Evolutionary conservation across 306 rosid genomes (phyloP).

Genomic region (Spatholobus suberectus): DNA sequence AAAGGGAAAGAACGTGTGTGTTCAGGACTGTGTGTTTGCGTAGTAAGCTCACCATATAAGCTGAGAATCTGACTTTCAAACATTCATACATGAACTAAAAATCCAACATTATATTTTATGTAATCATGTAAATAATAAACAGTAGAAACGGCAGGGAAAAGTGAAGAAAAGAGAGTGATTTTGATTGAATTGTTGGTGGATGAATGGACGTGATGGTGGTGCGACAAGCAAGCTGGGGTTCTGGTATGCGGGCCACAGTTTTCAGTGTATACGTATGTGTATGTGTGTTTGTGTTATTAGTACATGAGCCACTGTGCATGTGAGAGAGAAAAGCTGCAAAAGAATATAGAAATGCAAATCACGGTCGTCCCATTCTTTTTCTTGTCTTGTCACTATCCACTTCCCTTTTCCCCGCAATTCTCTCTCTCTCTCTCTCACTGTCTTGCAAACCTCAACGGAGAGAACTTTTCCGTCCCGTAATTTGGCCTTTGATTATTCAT

Average conservation of each 20-base stretch:
- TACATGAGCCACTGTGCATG: neutral
- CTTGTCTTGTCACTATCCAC: conserved; percentile 75
- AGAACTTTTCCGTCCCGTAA: conserved; percentile 42
- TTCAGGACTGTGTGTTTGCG: conserved; percentile 15
- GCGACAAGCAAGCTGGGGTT: conserved; percentile 53
- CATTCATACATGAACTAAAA: neutral
- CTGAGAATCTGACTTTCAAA: conserved; percentile 7
- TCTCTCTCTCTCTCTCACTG: conserved; percentile 42
- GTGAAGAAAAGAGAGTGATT: neutral
- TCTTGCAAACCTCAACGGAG: conserved; percentile 39
- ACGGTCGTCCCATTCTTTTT: conserved; percentile 73
- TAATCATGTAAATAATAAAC: neutral
- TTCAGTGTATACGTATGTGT: conserved; percentile 12
- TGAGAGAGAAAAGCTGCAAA: conserved; percentile 71
- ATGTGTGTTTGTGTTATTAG: neutral
- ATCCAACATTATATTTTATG: neutral
- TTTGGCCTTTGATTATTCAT: neutral
- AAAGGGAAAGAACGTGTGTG: conserved; percentile 12
- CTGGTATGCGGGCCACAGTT: conserved; percentile 53
- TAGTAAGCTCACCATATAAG: neutral
- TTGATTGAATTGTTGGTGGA: conserved; percentile 32
- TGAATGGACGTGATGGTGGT: conserved; percentile 36
- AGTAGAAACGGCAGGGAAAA: neutral
- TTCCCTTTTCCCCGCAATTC: conserved; percentile 78
- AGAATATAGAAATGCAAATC: conserved; percentile 89